Conservation (phyloP, 257 asterid genomes). For the Solanum acaule region DNA sequence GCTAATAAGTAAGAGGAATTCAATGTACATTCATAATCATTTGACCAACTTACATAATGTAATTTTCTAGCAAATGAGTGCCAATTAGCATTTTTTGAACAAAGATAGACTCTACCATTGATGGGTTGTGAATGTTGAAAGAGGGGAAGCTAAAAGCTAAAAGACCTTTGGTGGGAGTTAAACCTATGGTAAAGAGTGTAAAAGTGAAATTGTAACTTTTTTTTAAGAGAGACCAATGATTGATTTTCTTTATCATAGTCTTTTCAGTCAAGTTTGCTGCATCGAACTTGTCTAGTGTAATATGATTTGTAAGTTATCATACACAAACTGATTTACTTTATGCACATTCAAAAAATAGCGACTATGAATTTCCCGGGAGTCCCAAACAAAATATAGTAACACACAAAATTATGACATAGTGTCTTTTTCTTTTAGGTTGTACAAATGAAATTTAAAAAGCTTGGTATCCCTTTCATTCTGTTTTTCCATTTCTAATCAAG, state of each 20-base stretch:
- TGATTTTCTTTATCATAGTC: background rate
- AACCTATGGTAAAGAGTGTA: background rate
- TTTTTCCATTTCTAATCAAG: background rate
- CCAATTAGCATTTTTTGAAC: background rate
- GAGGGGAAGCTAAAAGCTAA: background rate
- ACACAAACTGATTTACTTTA: background rate
- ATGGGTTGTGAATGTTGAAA: background rate
- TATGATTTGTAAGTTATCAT: background rate
- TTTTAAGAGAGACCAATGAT: background rate
- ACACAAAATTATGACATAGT: background rate
- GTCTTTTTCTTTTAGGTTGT: background rate
- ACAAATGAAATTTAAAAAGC: background rate
- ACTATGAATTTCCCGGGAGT: rapidly evolving
- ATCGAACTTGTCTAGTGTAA: background rate
- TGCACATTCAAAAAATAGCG: background rate
- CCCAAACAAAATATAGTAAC: background rate
- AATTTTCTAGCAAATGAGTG: background rate
- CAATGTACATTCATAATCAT: background rate
- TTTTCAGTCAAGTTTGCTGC: too few species aligned
- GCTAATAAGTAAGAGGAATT: background rate
- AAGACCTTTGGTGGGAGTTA: background rate
- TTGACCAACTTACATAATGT: background rate
- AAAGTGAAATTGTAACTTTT: background rate
- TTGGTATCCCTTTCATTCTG: background rate
- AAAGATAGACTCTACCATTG: background rate